phyloP scores from a whole-genome alignment of 176 grass and related monocot species.

The Ensete ventricosum region DNA sequence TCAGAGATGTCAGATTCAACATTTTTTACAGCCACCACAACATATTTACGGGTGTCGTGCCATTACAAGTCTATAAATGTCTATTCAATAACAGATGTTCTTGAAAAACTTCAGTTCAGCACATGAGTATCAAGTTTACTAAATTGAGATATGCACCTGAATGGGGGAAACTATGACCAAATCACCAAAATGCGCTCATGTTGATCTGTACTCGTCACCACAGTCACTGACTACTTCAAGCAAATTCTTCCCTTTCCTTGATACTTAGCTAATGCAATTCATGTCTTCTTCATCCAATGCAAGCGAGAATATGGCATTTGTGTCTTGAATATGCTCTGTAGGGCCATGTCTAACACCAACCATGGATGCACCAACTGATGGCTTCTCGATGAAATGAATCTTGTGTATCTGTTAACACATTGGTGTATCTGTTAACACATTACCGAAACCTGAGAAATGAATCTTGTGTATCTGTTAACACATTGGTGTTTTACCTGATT shows the following conservation, averaged over 20 bases:
- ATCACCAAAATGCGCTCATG: background rate
- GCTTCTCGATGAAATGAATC: constrained; percentile 23
- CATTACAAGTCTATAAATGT: no score
- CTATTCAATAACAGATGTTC: no score
- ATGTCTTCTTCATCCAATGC: constrained; percentile 81
- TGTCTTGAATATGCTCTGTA: constrained; percentile 74
- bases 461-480: background rate
- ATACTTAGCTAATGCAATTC: constrained; percentile 52
- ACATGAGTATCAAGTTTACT: no score
- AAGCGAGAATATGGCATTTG: constrained; percentile 58
- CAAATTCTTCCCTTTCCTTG: constrained; percentile 53
- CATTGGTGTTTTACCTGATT: constrained; percentile 52
- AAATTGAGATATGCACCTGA: no score
- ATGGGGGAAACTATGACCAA: background rate
- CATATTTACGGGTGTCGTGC: no score
- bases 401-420: background rate
- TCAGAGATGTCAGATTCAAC: no score
- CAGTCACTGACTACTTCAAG: constrained; percentile 74
- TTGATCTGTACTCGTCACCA: constrained; percentile 68
- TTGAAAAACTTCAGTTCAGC: no score
- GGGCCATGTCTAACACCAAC: constrained; percentile 80
- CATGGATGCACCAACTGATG: constrained; percentile 83
- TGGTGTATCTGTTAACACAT: no score
- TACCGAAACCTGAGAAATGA: background rate
- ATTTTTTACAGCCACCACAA: no score